Percentiles rank a stretch among this genome's conserved stretches.
Evolutionary conservation across 169 alveolate genomes (phyloP).

Genomic region (Cryptosporidium xiaoi): DNA sequence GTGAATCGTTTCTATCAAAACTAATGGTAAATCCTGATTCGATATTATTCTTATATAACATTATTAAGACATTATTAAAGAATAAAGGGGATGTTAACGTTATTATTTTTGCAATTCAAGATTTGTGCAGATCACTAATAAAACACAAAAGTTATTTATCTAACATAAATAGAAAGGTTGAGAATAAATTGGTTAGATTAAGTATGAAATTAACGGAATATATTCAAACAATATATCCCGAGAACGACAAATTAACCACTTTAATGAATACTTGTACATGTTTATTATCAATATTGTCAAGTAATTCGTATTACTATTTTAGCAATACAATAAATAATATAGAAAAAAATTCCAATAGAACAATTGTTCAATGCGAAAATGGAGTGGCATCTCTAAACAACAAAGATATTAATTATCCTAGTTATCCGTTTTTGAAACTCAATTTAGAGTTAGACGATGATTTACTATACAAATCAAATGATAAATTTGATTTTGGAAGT

Average conservation of each 20-base stretch:
- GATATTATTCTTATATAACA: slow-evolving; percentile 39
- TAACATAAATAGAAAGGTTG: slow-evolving; percentile 6
- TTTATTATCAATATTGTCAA: slow-evolving; percentile 20
- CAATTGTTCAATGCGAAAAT: neutral
- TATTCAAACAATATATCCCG: slow-evolving; percentile 21
- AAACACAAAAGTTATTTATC: slow-evolving; percentile 6
- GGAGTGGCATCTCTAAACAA: neutral
- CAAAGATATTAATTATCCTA: neutral
- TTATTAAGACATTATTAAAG: slow-evolving; percentile 20
- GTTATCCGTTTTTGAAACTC: neutral
- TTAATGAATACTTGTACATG: slow-evolving; percentile 64
- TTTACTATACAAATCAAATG: neutral
- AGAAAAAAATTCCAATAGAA: neutral
- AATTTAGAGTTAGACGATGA: neutral
- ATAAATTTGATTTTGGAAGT: neutral
- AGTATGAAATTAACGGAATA: slow-evolving; percentile 51
- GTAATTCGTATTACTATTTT: neutral
- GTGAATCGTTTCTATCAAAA: slow-evolving; percentile 39
- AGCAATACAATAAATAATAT: slow-evolving; percentile 2
- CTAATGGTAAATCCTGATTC: slow-evolving; percentile 44
- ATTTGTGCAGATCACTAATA: slow-evolving; percentile 34
- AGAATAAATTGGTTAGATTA: slow-evolving; percentile 3
- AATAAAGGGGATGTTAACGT: neutral
- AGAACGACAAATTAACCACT: neutral
- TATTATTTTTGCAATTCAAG: slow-evolving; percentile 12